Conservation (phyloP, 148 eudicot species). For the Fagopyrum tataricum region DNA sequence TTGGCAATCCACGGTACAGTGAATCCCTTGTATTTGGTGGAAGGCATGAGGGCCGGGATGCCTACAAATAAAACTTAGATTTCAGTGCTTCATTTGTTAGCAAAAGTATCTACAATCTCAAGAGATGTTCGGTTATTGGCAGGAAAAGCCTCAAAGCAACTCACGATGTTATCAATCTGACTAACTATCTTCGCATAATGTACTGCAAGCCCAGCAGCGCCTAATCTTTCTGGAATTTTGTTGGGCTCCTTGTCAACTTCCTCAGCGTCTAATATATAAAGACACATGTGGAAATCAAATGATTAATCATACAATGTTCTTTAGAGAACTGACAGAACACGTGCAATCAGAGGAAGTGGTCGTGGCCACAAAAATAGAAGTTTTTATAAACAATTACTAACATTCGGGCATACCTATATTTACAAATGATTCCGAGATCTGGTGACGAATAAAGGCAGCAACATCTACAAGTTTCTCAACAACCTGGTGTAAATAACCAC, state of each 20-base stretch:
- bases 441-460: slow-evolving; percentile 75
- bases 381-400: not conserved
- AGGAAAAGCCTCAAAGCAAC: slow-evolving; percentile 18
- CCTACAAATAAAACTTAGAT: slow-evolving; percentile 27
- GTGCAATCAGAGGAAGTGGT: not conserved
- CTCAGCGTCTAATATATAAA: slow-evolving; percentile 25
- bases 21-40: slow-evolving; percentile 88
- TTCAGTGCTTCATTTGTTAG: not conserved
- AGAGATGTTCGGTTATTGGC: not conserved
- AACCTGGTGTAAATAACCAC: slow-evolving; percentile 36
- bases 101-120: not conserved
- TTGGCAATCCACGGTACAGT: slow-evolving; percentile 70
- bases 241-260: slow-evolving; percentile 17
- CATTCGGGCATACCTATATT: slow-evolving; percentile 41
- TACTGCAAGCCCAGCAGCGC: slow-evolving; percentile 84
- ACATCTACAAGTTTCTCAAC: slow-evolving; percentile 94
- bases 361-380: not conserved
- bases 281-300: not conserved
- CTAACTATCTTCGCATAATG: slow-evolving; percentile 85
- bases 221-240: slow-evolving; percentile 47
- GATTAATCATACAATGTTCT: not conserved
- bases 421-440: slow-evolving; percentile 65
- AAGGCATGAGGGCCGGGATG: slow-evolving; percentile 77
- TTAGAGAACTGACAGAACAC: not conserved
- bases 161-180: slow-evolving; percentile 91